phyloP scores from a whole-genome alignment of 2,329 filamentous ascomycete species.

The Colletotrichum agaves region DNA sequence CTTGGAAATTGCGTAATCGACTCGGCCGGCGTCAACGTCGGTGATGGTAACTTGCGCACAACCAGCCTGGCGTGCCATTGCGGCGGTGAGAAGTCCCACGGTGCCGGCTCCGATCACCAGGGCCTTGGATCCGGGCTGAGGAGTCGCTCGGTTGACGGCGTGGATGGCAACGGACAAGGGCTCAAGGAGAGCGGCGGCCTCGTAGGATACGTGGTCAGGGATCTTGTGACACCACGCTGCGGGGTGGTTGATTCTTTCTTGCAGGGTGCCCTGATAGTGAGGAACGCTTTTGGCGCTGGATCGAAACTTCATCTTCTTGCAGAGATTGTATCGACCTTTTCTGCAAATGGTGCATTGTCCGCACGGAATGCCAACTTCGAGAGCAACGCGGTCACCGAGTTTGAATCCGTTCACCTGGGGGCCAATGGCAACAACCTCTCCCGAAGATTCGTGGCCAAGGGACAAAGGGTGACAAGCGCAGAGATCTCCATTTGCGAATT shows the following conservation, averaged over 20 bases:
- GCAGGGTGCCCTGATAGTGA: conserved; percentile 71
- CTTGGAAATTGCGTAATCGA: conserved; percentile 67
- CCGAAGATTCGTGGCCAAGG: conserved; percentile 71
- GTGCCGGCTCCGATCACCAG: conserved; percentile 74
- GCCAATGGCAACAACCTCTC: conserved; percentile 66
- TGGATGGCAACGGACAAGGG: conserved; percentile 72
- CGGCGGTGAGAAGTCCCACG: conserved; percentile 70
- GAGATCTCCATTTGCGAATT: conserved; percentile 77
- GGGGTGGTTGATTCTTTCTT: conserved; percentile 71
- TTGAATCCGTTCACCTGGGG: conserved; percentile 62
- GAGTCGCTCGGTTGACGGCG: conserved; percentile 65
- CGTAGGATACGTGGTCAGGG: conserved; percentile 68
- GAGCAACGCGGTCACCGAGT: conserved; percentile 67
- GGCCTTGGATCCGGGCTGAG: conserved; percentile 63
- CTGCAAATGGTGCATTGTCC: conserved; percentile 62
- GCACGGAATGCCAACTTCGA: conserved; percentile 67
- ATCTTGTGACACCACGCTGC: conserved; percentile 73
- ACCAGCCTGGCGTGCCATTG: conserved; percentile 70
- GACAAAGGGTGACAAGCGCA: conserved; percentile 73
- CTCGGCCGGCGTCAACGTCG: conserved; percentile 68
- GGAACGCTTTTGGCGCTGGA: conserved; percentile 72
- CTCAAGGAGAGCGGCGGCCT: conserved; percentile 69
- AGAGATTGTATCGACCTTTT: conserved; percentile 69
- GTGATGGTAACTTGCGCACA: conserved; percentile 69
- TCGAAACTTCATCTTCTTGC: conserved; percentile 70